These are phyloP conservation scores for Populus hybrid DNA, from an alignment of 441 rosid species.

Conservation along the genomic window DNA sequence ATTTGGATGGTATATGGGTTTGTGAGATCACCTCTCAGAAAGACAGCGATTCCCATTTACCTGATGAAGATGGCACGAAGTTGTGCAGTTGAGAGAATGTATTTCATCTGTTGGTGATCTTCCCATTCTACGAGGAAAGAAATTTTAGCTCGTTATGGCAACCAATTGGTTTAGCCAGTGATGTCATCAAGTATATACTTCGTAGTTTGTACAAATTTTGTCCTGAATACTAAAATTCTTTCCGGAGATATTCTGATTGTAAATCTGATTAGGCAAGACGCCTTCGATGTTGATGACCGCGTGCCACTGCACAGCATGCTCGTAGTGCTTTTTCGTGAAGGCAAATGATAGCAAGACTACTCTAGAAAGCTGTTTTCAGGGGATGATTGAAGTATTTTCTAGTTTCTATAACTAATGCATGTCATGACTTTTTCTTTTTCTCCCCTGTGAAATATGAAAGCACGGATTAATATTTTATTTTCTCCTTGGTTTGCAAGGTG, in stretches of 20 bases:
- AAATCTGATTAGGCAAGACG: constrained; percentile 7
- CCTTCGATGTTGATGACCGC: neutral
- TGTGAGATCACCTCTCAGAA: neutral
- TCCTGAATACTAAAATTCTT: neutral
- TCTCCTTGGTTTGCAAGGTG: neutral
- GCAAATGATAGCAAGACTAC: neutral
- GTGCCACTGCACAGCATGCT: neutral
- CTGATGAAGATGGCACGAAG: neutral
- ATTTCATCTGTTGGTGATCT: constrained; percentile 10
- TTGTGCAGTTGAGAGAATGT: constrained; percentile 20
- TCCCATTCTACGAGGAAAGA: constrained; percentile 16
- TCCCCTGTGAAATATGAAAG: neutral
- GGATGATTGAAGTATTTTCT: neutral
- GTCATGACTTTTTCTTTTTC: neutral
- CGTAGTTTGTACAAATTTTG: constrained; percentile 16
- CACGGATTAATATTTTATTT: too few relatives aligned
- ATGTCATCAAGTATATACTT: constrained; percentile 23
- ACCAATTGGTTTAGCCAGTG: constrained; percentile 2
- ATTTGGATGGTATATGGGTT: constrained; percentile 2
- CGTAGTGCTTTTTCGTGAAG: neutral
- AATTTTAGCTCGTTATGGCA: neutral
- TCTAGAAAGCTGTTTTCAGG: neutral
- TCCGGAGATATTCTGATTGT: constrained; percentile 12
- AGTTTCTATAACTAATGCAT: neutral
- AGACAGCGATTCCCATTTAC: neutral